Conservation (phyloP, 2,329 filamentous ascomycete genomes). For the Falciphora oryzae region DNA sequence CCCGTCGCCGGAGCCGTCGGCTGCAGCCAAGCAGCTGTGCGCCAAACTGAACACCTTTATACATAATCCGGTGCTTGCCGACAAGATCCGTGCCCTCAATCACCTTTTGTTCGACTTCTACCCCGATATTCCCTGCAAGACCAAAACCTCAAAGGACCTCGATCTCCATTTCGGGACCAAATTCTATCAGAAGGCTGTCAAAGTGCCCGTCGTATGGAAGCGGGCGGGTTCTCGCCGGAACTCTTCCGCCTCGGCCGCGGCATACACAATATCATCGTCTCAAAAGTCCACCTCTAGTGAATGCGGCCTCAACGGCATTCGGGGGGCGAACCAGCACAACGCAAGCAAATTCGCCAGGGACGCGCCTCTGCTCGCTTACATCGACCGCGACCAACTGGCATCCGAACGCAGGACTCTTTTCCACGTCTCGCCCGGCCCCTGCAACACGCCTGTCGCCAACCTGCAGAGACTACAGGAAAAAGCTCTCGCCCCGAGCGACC, state of each 20-base stretch:
- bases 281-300: background rate
- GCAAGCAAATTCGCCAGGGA: slow-evolving; percentile 14
- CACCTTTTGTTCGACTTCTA: slow-evolving; percentile 40
- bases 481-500: slow-evolving; percentile 39
- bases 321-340: too few relatives aligned
- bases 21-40: slow-evolving; percentile 36
- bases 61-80: slow-evolving; percentile 30
- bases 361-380: slow-evolving; percentile 37
- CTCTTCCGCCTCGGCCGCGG: slow-evolving; percentile 31
- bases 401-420: slow-evolving; percentile 42
- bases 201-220: slow-evolving; percentile 46
- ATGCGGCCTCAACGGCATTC: slow-evolving; percentile 13
- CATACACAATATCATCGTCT: slow-evolving; percentile 27
- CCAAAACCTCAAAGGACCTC: slow-evolving; percentile 33
- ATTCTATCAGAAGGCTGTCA: slow-evolving; percentile 38
- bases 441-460: slow-evolving; percentile 42
- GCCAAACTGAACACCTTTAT: slow-evolving; percentile 33
- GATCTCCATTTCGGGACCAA: slow-evolving; percentile 43
- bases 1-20: slow-evolving; percentile 28
- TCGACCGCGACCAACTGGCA: slow-evolving; percentile 41
- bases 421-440: slow-evolving; percentile 36
- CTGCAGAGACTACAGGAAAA: slow-evolving; percentile 43
- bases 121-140: slow-evolving; percentile 24
- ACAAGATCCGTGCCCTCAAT: slow-evolving; percentile 36
- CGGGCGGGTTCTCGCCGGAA: slow-evolving; percentile 21